These are phyloP conservation scores for Diaporthe caulivora DNA, from an alignment of 2,329 filamentous ascomycete genomes.

Conservation along the genomic window DNA sequence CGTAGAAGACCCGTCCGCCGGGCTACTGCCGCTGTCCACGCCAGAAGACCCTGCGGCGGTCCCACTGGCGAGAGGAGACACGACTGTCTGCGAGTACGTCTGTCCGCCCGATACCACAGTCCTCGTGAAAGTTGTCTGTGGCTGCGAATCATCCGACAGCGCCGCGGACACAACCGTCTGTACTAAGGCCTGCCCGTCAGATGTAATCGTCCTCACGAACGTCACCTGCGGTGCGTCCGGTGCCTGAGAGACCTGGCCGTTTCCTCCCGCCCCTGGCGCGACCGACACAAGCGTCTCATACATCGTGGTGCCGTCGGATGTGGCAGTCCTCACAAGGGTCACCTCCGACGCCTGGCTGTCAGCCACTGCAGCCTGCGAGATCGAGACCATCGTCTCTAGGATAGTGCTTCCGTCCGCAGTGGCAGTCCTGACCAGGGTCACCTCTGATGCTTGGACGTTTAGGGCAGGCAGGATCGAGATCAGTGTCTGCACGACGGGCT, in stretches of 20 bases:
- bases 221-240: background rate
- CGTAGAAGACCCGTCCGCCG: background rate
- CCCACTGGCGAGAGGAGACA: conserved; percentile 10
- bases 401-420: conserved; percentile 5
- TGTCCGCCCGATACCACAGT: conserved; percentile 14
- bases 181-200: conserved; percentile 3
- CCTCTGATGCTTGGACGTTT: background rate
- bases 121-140: conserved; percentile 13
- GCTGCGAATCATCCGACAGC: background rate
- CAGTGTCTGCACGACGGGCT: background rate
- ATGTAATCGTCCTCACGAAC: conserved; percentile 10
- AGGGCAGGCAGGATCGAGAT: background rate
- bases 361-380: background rate
- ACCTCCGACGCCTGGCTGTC: background rate
- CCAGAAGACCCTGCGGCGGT: background rate
- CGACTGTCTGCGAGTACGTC: conserved; percentile 19
- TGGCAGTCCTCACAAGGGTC: background rate
- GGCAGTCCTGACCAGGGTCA: conserved; percentile 21
- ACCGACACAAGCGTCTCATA: conserved; percentile 16
- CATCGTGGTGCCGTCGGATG: background rate
- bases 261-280: background rate
- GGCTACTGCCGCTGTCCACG: background rate
- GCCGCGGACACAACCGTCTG: conserved; percentile 20
- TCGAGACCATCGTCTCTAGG: conserved; percentile 13
- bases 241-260: background rate